A percentile compares a stretch with the other conserved stretches of the same genome.
These are phyloP conservation scores for Aspergillus olivimuriae DNA, from an alignment of 495 filamentous ascomycete species.

Conservation along the genomic window DNA sequence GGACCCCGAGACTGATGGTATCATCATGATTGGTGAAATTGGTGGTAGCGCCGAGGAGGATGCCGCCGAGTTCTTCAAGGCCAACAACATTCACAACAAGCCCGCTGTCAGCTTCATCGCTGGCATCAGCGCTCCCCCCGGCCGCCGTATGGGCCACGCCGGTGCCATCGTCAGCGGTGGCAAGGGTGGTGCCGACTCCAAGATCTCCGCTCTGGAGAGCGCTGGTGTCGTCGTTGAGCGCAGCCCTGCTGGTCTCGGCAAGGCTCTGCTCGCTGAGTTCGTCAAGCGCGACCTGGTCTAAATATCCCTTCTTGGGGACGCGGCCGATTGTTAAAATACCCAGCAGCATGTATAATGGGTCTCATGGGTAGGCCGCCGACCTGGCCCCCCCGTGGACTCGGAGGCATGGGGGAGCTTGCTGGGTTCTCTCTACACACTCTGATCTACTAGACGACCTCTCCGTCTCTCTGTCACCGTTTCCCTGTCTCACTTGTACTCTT, in stretches of 20 bases:
- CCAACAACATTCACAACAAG: conserved; percentile 86
- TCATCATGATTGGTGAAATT: conserved; percentile 99
- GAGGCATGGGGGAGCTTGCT: conserved; percentile 1
- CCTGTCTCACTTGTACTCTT: conserved; percentile 17
- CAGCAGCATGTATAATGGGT: background rate
- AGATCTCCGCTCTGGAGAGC: conserved; percentile 88
- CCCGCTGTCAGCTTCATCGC: conserved; percentile 97
- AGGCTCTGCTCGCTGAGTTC: conserved; percentile 90
- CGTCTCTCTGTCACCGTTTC: conserved; percentile 5
- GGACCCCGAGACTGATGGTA: conserved; percentile 95
- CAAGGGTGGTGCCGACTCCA: conserved; percentile 95
- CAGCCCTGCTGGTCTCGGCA: conserved; percentile 84
- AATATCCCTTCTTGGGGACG: too few relatives aligned
- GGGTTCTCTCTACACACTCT: conserved; percentile 2
- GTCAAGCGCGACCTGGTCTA: conserved; percentile 93
- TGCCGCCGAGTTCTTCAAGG: conserved; percentile 89
- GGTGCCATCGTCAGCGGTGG: conserved; percentile 96
- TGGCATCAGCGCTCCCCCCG: conserved; percentile 93
- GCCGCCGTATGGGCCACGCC: conserved; percentile 96
- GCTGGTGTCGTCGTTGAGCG: conserved; percentile 96
- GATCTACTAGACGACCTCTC: conserved; percentile 12
- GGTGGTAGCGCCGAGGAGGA: conserved; percentile 97
- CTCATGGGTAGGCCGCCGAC: background rate
- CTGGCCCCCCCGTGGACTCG: background rate
- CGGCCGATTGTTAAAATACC: background rate